A percentile compares a stretch with the other conserved stretches of the same genome.
Conservation (phyloP, 495 filamentous ascomycete species). For the Parathielavia appendiculata region DNA sequence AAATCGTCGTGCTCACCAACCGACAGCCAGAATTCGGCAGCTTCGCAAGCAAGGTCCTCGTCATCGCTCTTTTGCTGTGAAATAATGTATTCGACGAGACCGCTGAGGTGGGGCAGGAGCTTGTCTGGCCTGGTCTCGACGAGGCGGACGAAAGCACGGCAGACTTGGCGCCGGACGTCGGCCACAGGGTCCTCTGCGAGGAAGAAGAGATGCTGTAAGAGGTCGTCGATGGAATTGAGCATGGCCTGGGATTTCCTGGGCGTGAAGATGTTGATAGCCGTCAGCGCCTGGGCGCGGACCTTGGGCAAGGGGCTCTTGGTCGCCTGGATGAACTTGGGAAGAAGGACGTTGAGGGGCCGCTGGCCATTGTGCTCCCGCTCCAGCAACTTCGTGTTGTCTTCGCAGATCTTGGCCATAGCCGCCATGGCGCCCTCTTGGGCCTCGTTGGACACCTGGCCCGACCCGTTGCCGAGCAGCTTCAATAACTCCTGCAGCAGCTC, state of each 20-base stretch:
- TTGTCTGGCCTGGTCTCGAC: constrained; percentile 88
- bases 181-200: constrained; percentile 67
- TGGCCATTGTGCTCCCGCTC: constrained; percentile 83
- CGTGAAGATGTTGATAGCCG: constrained; percentile 85
- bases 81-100: constrained; percentile 89
- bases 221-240: constrained; percentile 66
- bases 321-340: constrained; percentile 87
- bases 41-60: constrained; percentile 86
- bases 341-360: constrained; percentile 78
- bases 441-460: constrained; percentile 58
- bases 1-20: constrained; percentile 81
- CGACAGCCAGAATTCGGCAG: constrained; percentile 95
- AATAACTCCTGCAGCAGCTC: constrained; percentile 79
- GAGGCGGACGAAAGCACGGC: constrained; percentile 85
- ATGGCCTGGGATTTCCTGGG: constrained; percentile 73
- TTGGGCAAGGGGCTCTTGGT: constrained; percentile 66
- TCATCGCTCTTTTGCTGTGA: constrained; percentile 84
- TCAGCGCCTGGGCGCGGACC: constrained; percentile 72
- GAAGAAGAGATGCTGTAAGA: constrained; percentile 76
- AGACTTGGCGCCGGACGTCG: constrained; percentile 85
- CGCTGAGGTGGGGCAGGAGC: constrained; percentile 80
- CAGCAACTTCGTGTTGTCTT: constrained; percentile 84
- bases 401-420: constrained; percentile 89
- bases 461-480: constrained; percentile 65
- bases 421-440: constrained; percentile 92